Evolutionary conservation across 768 basidiomycete genomes (phyloP).

Genomic region (Pleurotus salmoneostramineus): DNA sequence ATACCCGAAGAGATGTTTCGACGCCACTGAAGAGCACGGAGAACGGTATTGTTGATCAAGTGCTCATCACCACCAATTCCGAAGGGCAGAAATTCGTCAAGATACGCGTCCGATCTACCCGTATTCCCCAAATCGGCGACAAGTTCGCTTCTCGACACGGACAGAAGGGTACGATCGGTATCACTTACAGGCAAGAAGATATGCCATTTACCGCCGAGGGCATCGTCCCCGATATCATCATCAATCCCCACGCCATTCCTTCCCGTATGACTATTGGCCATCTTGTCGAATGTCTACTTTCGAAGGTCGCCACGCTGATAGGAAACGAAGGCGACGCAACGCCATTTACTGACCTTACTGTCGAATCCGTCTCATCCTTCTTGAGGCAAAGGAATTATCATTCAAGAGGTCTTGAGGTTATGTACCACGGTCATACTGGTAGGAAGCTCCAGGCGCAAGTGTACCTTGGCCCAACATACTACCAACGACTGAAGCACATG

Average conservation of each 20-base stretch:
- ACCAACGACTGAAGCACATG: slow-evolving; percentile 99
- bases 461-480: slow-evolving; percentile 98
- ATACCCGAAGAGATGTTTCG: slow-evolving; percentile 93
- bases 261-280: slow-evolving; percentile 99
- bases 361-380: slow-evolving; percentile 94
- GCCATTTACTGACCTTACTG: slow-evolving; percentile 96
- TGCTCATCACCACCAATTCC: slow-evolving; percentile 91
- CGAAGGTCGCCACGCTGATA: slow-evolving; percentile 93
- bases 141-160: slow-evolving; percentile 99
- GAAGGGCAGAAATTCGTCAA: slow-evolving; percentile 99
- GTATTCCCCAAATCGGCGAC: slow-evolving; percentile 97
- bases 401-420: slow-evolving; percentile 93
- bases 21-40: slow-evolving; percentile 98
- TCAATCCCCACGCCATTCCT: slow-evolving; percentile 99
- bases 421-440: slow-evolving; percentile 99
- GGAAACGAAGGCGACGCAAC: slow-evolving; percentile 99
- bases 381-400: slow-evolving; percentile 91
- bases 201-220: slow-evolving; percentile 99
- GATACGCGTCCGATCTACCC: slow-evolving; percentile 91
- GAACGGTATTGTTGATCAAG: slow-evolving; percentile 96
- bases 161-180: slow-evolving; percentile 99
- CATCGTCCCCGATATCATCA: slow-evolving; percentile 94
- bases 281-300: slow-evolving; percentile 95
- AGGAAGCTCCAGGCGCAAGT: slow-evolving; percentile 96
- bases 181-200: slow-evolving; percentile 99